Evolutionary conservation across 257 asterid species (phyloP), one percentile per base, ranked within the genome.

Genomic region (Solanum neorickii): DNA sequence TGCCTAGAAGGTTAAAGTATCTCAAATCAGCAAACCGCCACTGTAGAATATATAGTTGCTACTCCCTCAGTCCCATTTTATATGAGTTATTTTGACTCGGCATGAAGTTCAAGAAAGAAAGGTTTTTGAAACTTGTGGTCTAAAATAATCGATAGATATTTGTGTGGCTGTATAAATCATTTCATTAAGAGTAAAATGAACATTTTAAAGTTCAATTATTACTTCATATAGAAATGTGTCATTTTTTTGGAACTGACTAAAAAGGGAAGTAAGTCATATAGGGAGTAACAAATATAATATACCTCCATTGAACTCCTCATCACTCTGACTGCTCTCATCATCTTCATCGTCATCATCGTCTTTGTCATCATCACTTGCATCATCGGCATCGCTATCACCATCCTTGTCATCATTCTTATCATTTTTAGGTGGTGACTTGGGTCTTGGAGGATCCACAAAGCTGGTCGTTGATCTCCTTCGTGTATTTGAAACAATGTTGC

Each of bases 401-500:
- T 39, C 80, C 29, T 88, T 92, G 83, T 89, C 88, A 80, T 75
- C 90, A 88, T 86, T 91, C 87, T 93, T 90, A 86, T 84, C 86
- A 76, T 42, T 91, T 88, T 89, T 90, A 52, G 87, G 87, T 83
- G 56, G 90, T 87, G 62, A 80, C 60, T 59, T 93, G 46, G 92
- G 93, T 85, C 89, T 91, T 31, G 91, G 93, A 80, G 98, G 96
- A 90, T 90, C 87, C 87, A 83, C 73, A 89, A 92, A 97, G 89
- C 94, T 92, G 90, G 90, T 91, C 8, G 97, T 90, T 37, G 99
- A 94, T 93, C 99, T 93, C 90, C 99, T 92, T 88, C 99, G 93
- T 78, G 98, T 91, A 88, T 98, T 95, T 85, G 99, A 91, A 89
- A 97, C 93, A 85, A 97, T 95, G 92, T 97, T 97, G 92, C 98